Conservation (phyloP, 371 early-diverging fungal species). For the Paraphysoderma sedebokerense region DNA sequence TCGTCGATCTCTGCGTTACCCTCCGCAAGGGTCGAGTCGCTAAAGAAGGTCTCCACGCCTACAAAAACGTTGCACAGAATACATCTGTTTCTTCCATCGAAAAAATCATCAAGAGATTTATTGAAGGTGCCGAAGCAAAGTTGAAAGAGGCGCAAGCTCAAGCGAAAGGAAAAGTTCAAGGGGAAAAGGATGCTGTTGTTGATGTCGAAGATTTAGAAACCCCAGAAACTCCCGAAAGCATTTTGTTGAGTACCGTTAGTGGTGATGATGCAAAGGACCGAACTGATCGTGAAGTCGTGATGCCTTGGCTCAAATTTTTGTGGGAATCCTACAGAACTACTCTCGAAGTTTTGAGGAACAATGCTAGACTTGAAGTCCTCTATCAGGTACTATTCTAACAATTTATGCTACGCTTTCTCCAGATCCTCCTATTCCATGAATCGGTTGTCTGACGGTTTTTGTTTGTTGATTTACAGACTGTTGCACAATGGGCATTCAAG, state of each 20-base stretch:
- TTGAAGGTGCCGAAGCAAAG: conserved; percentile 70
- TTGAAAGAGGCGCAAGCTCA: conserved; percentile 79
- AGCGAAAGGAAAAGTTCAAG: conserved; percentile 83
- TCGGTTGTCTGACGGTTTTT: neutral
- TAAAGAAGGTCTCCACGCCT: conserved; percentile 89
- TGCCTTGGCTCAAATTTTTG: conserved; percentile 93
- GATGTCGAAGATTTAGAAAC: conserved; percentile 88
- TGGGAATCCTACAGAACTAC: conserved; percentile 97
- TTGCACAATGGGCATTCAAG: conserved; percentile 79
- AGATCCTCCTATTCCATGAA: neutral
- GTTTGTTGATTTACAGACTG: conserved; percentile 16
- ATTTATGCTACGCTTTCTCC: neutral
- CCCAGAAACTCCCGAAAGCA: conserved; percentile 87
- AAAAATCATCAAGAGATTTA: conserved; percentile 66
- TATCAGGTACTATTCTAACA: conserved; percentile 49
- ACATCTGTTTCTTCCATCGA: conserved; percentile 76
- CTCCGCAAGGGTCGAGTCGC: conserved; percentile 77
- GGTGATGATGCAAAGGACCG: conserved; percentile 88
- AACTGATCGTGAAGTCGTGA: conserved; percentile 89
- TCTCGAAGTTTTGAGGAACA: conserved; percentile 90
- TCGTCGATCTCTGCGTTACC: conserved; percentile 78
- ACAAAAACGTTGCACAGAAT: conserved; percentile 93
- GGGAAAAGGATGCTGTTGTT: conserved; percentile 66
- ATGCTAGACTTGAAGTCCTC: conserved; percentile 77
- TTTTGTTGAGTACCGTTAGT: conserved; percentile 83